Evolutionary conservation across 2,329 filamentous ascomycete genomes (phyloP).

Genomic region (Helminthosporium solani): DNA sequence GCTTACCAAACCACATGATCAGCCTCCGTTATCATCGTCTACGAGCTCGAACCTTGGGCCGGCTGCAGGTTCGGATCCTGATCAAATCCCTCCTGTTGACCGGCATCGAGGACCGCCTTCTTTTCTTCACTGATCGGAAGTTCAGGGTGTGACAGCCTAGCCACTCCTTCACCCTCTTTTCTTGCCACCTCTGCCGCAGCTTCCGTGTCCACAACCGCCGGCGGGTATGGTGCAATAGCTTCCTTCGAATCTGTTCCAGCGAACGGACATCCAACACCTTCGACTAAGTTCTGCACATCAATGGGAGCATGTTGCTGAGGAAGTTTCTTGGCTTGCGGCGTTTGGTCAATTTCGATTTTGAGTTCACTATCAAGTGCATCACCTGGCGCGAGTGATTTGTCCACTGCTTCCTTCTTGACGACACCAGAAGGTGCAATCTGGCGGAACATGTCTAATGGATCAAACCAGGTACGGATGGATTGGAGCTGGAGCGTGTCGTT

Average conservation of each 20-base stretch:
- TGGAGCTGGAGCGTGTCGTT: slow-evolving; percentile 61
- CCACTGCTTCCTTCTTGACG: slow-evolving; percentile 47
- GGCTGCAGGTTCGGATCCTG: slow-evolving; percentile 32
- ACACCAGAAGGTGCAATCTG: slow-evolving; percentile 59
- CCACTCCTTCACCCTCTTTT: slow-evolving; percentile 7
- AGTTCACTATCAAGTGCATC: slow-evolving; percentile 26
- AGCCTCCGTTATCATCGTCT: not conserved
- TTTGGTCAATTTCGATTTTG: slow-evolving; percentile 14
- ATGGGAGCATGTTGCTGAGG: slow-evolving; percentile 5
- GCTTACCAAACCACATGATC: not conserved
- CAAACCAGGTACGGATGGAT: slow-evolving; percentile 64
- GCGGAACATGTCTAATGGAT: slow-evolving; percentile 66
- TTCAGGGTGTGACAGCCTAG: slow-evolving; percentile 36
- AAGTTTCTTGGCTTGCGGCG: slow-evolving; percentile 7
- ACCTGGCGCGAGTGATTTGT: slow-evolving; percentile 33
- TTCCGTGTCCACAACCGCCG: slow-evolving; percentile 5
- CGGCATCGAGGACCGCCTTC: slow-evolving; percentile 32
- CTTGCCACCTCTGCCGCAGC: not conserved
- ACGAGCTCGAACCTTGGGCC: slow-evolving; percentile 23
- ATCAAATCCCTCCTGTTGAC: slow-evolving; percentile 40
- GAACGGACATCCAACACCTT: slow-evolving; percentile 11
- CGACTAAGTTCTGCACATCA: slow-evolving; percentile 6
- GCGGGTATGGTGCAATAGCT: slow-evolving; percentile 6
- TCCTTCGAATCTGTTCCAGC: slow-evolving; percentile 9
- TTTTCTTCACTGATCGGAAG: slow-evolving; percentile 8